Conservation (phyloP, 1,139 yeast species). For the Pichia sp. region DNA sequence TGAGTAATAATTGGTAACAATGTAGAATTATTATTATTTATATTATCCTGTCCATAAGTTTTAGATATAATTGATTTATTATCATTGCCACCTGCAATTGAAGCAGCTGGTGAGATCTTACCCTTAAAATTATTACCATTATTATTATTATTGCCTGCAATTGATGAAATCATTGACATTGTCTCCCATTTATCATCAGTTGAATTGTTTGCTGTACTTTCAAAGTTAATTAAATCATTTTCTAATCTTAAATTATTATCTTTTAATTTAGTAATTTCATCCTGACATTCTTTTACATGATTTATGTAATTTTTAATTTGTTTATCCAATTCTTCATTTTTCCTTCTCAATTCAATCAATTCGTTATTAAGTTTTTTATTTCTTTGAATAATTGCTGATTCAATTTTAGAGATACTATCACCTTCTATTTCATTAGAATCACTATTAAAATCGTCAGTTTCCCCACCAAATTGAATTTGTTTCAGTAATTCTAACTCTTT, state of each 20-base stretch:
- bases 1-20: slow-evolving; percentile 86
- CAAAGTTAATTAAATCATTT: slow-evolving; percentile 54
- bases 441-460: slow-evolving; percentile 22
- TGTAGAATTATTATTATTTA: slow-evolving; percentile 29
- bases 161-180: slow-evolving; percentile 62
- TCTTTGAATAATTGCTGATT: slow-evolving; percentile 48
- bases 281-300: slow-evolving; percentile 37
- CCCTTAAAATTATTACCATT: too few relatives aligned
- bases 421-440: slow-evolving; percentile 21
- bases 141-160: slow-evolving; percentile 31
- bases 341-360: slow-evolving; percentile 49
- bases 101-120: slow-evolving; percentile 49
- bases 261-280: slow-evolving; percentile 35
- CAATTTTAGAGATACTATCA: slow-evolving; percentile 31
- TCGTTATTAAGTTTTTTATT: slow-evolving; percentile 59
- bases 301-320: slow-evolving; percentile 31
- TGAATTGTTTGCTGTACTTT: slow-evolving; percentile 34
- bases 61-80: neutral
- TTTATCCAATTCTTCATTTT: slow-evolving; percentile 38
- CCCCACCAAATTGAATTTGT: slow-evolving; percentile 64
- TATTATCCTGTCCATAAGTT: slow-evolving; percentile 1
- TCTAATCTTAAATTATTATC: slow-evolving; percentile 59
- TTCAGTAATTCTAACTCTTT: slow-evolving; percentile 66
- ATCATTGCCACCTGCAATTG: slow-evolving; percentile 37
- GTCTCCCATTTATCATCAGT: slow-evolving; percentile 45